phyloP scores from a whole-genome alignment of 176 grass and related monocot genomes.

The Zea luxurians region DNA sequence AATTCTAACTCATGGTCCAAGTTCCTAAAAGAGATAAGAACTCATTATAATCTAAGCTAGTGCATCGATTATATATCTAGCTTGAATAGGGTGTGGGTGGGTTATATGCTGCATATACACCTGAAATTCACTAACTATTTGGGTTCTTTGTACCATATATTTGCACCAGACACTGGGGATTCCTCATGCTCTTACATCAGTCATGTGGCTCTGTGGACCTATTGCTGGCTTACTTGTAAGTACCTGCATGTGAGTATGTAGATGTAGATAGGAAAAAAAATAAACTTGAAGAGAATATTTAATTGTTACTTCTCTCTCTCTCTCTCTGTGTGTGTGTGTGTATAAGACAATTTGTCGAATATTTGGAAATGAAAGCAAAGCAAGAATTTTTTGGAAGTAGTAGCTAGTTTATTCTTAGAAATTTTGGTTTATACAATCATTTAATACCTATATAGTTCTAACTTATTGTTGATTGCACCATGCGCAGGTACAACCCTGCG shows the following conservation, averaged over 20 bases:
- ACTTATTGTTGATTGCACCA: neutral
- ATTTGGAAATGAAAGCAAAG: neutral
- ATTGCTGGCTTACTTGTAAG: conserved; percentile 86
- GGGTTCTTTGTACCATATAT: neutral
- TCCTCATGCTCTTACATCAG: conserved; percentile 70
- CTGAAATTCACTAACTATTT: neutral
- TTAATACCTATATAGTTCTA: neutral
- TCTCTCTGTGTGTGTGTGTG: too few relatives aligned
- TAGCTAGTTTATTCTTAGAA: neutral
- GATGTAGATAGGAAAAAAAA: neutral
- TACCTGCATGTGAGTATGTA: neutral
- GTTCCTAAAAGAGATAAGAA: neutral
- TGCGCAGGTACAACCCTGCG: conserved; percentile 63
- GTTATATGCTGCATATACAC: neutral
- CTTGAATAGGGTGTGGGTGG: neutral
- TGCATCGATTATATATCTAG: neutral
- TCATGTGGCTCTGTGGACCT: conserved; percentile 86
- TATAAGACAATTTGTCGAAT: too few relatives aligned
- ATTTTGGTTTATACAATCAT: neutral
- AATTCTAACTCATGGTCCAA: conserved; percentile 1
- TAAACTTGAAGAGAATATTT: neutral
- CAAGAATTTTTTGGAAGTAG: neutral
- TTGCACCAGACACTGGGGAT: conserved; percentile 66
- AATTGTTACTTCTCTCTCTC: too few relatives aligned
- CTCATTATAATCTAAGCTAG: too few relatives aligned